Evolutionary conservation across 148 eudicot species (phyloP).

Genomic region (Diospyros kaki): DNA sequence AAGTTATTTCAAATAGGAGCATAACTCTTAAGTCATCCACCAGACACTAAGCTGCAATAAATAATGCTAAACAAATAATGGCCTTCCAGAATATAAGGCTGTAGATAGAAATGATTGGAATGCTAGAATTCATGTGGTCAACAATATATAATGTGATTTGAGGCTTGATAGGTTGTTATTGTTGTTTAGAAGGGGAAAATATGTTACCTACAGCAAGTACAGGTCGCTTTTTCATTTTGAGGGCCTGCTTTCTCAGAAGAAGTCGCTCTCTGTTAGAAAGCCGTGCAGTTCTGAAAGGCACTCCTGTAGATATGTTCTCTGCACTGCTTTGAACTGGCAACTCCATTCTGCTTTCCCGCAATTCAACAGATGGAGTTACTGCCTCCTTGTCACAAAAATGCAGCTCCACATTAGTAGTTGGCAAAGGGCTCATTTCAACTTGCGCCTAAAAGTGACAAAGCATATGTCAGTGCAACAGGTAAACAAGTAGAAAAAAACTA

Average conservation of each 20-base stretch:
- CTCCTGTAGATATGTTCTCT: slow-evolving; percentile 13
- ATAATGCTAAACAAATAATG: neutral
- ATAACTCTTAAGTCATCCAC: neutral
- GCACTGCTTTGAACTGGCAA: slow-evolving; percentile 19
- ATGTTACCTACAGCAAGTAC: slow-evolving; percentile 82
- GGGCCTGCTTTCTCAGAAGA: slow-evolving; percentile 81
- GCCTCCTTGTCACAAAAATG: slow-evolving; percentile 15
- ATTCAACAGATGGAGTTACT: slow-evolving; percentile 16
- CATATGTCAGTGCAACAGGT: slow-evolving; percentile 1
- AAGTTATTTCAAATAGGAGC: neutral
- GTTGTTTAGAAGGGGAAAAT: neutral
- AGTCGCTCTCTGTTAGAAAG: slow-evolving; percentile 93
- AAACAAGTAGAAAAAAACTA: neutral
- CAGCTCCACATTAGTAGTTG: slow-evolving; percentile 17
- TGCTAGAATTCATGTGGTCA: no score
- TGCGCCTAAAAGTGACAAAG: slow-evolving; percentile 17
- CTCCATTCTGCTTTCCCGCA: slow-evolving; percentile 19
- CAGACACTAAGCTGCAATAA: neutral
- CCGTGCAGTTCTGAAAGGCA: slow-evolving; percentile 37
- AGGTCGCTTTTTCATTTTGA: slow-evolving; percentile 63
- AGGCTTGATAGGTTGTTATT: no score
- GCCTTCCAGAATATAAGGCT: neutral
- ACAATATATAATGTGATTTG: no score
- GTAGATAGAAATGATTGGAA: no score
- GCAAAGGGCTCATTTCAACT: slow-evolving; percentile 22